A percentile compares a stretch with the other conserved stretches of the same genome.
These are phyloP conservation scores for Phytophthora melonis DNA, from an alignment of 352 stramenopile species.

Conservation along the genomic window DNA sequence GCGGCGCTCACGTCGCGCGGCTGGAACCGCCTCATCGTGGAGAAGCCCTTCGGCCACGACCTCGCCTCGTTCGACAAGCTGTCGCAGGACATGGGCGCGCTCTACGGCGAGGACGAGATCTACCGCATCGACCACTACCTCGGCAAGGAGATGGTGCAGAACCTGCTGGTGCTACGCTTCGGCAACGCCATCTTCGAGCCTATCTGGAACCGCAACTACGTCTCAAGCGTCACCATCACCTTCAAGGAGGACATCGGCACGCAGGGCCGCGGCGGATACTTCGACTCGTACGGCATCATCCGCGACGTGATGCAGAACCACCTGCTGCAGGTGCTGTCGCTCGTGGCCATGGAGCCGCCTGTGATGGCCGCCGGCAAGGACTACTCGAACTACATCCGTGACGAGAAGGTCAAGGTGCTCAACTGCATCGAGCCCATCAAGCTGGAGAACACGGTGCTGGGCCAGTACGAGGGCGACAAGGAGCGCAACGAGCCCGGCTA, in stretches of 20 bases:
- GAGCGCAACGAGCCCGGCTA: conserved; percentile 92
- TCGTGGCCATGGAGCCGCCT: conserved; percentile 97
- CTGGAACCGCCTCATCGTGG: conserved; percentile 97
- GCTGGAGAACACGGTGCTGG: conserved; percentile 96
- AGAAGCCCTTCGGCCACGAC: conserved; percentile 99
- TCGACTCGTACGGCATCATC: conserved; percentile 99
- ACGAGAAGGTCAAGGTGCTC: conserved; percentile 99
- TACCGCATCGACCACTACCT: conserved; percentile 98
- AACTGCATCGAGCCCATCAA: conserved; percentile 95
- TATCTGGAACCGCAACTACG: conserved; percentile 97
- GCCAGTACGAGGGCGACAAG: conserved; percentile 95
- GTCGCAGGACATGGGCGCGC: conserved; percentile 82
- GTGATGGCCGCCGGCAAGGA: conserved; percentile 87
- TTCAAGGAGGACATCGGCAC: conserved; percentile 98
- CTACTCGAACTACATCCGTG: conserved; percentile 93
- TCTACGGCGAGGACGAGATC: conserved; percentile 91
- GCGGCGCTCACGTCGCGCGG: conserved; percentile 87
- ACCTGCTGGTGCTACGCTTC: conserved; percentile 97
- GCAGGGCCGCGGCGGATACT: conserved; percentile 96
- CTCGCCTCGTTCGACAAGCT: conserved; percentile 93
- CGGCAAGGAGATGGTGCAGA: conserved; percentile 99
- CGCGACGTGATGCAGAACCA: conserved; percentile 99
- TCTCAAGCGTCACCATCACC: conserved; percentile 97
- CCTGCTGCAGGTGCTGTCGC: conserved; percentile 97
- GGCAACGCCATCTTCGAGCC: conserved; percentile 98